Conservation (phyloP, 495 filamentous ascomycete species). For the Rostrohypoxylon terebratum region DNA sequence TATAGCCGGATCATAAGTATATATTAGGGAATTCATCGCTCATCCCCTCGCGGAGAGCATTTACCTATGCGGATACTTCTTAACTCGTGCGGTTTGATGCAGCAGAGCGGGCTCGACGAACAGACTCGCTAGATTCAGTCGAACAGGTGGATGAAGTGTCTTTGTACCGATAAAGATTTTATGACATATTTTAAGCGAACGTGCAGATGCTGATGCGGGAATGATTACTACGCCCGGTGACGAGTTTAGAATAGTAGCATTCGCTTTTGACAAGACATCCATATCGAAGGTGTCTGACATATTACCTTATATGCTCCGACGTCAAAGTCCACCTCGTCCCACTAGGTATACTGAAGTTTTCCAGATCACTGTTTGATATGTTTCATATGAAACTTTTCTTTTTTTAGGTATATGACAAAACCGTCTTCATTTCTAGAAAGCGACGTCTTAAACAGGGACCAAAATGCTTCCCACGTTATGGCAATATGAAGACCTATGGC, state of each 20-base stretch:
- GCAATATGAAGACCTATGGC: no score
- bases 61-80: conserved; percentile 14
- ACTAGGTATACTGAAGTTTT: neutral
- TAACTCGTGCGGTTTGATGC: neutral
- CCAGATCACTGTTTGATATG: neutral
- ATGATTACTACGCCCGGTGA: conserved; percentile 16
- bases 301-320: conserved; percentile 18
- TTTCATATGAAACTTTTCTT: neutral
- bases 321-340: conserved; percentile 6
- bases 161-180: conserved; percentile 28
- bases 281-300: no score
- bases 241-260: conserved; percentile 7
- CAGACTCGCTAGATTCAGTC: neutral
- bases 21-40: conserved; percentile 22
- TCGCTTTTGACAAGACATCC: conserved; percentile 5
- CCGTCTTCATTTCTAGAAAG: neutral
- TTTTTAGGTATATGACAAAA: no score
- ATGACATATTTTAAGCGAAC: conserved; percentile 17
- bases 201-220: neutral
- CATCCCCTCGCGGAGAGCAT: neutral
- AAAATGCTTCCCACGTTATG: no score
- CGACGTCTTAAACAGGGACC: no score
- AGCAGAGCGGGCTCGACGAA: neutral
- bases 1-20: conserved; percentile 37
- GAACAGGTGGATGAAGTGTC: conserved; percentile 6